Base-by-base conservation (phyloP, 2,329 filamentous ascomycete species). In the Exophiala calicioides region DNA sequence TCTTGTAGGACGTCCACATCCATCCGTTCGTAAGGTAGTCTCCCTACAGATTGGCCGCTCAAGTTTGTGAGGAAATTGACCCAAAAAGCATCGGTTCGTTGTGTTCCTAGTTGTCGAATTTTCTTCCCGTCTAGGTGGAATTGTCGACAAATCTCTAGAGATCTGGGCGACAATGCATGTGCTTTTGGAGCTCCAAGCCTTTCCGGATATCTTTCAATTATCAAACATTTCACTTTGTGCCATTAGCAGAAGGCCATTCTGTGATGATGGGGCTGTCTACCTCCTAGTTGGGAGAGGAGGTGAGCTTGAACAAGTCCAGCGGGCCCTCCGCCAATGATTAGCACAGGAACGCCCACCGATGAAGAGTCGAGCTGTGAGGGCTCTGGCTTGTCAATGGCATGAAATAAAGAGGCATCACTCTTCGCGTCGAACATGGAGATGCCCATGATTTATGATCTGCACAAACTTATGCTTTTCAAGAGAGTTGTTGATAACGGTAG, bases 41-140 rank as follows among this genome's bases (percentile, higher is more conserved):
- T 53, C 3, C 67, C 68, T 12, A 71, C 64, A 18, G 58, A 59
- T 18, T 66, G 58, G 1, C 67, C 67, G 30, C 56, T 62, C 26
- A 72, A 50, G 36, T 62, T 68, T 1, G 67, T 70, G 8, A 70
- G 52, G 36, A 71, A 70, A 44, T 69, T 69, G 7, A 70, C 67
- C 66, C 66, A 71, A 42, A 59, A 66, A 0, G 66, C 67, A 58
- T 71, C 67, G 46, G 42, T 58, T 52, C 50, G 61, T 7, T 47
- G 49, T 8, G 55, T 62, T 4, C 68, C 61, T 13, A 68, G 37
- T 3, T 48, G 56, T 15, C 50, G 50, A 24, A 53, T 39, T n/a
- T 38, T 27, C 24, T 59, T 60, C 6, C 60, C 56, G 19, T 60
- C 60, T 2, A 64, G 41, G 3, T 58, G 54, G 21, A 58, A 62